Conservation (phyloP, 78 protist genomes). For the Isochrysis galbana region DNA sequence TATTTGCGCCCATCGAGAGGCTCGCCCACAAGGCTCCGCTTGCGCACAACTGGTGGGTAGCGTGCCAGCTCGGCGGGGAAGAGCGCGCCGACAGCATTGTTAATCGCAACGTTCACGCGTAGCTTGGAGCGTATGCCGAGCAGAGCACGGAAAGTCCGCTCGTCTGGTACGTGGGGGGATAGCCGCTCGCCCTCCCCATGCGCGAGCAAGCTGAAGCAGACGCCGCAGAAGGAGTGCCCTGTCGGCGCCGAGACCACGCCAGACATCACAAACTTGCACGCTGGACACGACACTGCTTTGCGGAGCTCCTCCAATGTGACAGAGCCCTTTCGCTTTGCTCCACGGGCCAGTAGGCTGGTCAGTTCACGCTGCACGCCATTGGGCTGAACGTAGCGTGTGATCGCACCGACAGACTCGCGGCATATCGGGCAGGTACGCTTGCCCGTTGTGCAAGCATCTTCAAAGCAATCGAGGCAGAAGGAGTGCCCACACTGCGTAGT, state of each 20-base stretch:
- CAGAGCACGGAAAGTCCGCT: not conserved
- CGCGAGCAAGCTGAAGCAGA: not conserved
- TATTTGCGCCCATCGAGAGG: not conserved
- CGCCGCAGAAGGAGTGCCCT: not conserved
- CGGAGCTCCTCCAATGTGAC: not conserved
- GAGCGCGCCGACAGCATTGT: not conserved
- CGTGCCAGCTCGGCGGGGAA: not conserved
- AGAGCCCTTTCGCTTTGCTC: not conserved
- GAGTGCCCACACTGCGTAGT: not conserved
- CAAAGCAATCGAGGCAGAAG: not conserved
- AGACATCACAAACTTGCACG: not conserved
- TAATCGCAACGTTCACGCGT: not conserved
- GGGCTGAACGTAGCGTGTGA: not conserved
- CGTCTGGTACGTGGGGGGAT: not conserved
- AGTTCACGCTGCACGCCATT: not conserved
- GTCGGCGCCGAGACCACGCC: not conserved
- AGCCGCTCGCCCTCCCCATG: not conserved
- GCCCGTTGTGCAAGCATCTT: not conserved
- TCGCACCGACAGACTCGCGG: not conserved
- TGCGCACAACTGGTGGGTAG: not conserved
- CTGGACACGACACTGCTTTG: not conserved
- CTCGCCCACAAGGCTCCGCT: not conserved
- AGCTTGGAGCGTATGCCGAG: not conserved
- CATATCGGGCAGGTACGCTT: not conserved
- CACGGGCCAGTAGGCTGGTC: not conserved